Evolutionary conservation across 805 yeast genomes (phyloP), one percentile per base, ranked within the genome.

Genomic region (Hanseniaspora vineae): DNA sequence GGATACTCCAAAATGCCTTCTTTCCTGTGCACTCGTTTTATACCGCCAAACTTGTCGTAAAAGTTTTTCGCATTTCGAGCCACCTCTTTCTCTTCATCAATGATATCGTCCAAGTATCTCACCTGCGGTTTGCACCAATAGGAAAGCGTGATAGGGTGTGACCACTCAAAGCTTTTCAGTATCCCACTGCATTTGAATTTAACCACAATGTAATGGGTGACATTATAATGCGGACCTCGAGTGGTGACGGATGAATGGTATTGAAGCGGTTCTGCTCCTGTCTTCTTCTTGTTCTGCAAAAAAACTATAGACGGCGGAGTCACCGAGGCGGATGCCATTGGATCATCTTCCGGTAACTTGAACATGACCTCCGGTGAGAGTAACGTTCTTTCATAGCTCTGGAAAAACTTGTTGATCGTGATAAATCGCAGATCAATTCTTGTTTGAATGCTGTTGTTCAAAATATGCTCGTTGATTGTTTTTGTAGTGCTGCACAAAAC

Each of bases 131-230:
- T 59, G 53, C 76, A 72, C 64, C 72, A 77, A 1, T 80, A 79
- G 29, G 80, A 66, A 0, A 80, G 67, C 1, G 74, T 73, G 4
- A 80, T 61, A 1, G 81, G 83, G 19, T 77, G 68, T 14, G 65
- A 58, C 11, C 75, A 58, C 42, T 70, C 74, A 39, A 78, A 62
- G 49, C 75, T 76, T 52, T 75, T 76, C 2, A 75, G 73, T 39
- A 69, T 73, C 2, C 50, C 50, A 15, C 61, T 59, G 19, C 76
- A 56, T 50, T 75, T 76, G 42, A 76, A 67, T 48, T 75, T 77
- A 19, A 80, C 50, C 0, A 69, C 58, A 3, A 76, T 54, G 51
- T 75, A 78, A 57, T 77, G 80, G 23, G 76, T 65, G 9, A 78
- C 58, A 23, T 77, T 68, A 54, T 69, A 79, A 19, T 77, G 63